These are phyloP conservation scores for Vitis hybrid DNA, from an alignment of 177 flowering plant genomes.

Conservation along the genomic window DNA sequence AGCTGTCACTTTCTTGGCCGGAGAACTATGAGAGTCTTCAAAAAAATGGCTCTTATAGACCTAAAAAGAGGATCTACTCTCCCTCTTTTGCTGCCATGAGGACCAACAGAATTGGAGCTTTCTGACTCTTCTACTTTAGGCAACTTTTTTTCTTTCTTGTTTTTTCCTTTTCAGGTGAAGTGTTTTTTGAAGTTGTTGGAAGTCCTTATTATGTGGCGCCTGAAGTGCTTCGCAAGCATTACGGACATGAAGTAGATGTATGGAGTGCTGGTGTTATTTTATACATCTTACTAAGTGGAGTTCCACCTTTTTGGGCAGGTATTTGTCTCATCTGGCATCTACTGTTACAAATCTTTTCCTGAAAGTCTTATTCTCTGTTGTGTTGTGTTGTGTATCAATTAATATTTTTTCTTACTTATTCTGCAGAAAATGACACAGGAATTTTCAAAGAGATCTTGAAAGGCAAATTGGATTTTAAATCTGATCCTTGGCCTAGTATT, in stretches of 20 bases:
- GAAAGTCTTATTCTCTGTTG: neutral
- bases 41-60: no score
- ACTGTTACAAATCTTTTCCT: neutral
- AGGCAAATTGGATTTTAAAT: conserved; percentile 61
- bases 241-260: conserved; percentile 27
- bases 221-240: conserved; percentile 1
- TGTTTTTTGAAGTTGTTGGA: no score
- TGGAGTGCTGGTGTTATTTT: conserved; percentile 32
- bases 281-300: conserved; percentile 26
- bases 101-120: no score
- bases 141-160: no score
- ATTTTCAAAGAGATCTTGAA: conserved; percentile 41
- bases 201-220: no score
- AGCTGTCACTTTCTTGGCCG: no score
- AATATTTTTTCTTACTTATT: neutral
- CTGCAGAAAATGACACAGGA: conserved; percentile 69
- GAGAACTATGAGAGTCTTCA: no score
- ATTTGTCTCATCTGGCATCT: neutral
- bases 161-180: no score
- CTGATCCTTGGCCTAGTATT: conserved; percentile 80
- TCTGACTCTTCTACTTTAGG: no score
- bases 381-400: no score
- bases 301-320: conserved; percentile 36
- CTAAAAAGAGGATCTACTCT: no score
- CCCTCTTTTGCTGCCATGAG: no score